Percentiles rank a stretch among this genome's conserved stretches.
These are phyloP conservation scores for Saccharomycopsis crataegensis DNA, from an alignment of 1,139 yeast genomes.

Conservation along the genomic window DNA sequence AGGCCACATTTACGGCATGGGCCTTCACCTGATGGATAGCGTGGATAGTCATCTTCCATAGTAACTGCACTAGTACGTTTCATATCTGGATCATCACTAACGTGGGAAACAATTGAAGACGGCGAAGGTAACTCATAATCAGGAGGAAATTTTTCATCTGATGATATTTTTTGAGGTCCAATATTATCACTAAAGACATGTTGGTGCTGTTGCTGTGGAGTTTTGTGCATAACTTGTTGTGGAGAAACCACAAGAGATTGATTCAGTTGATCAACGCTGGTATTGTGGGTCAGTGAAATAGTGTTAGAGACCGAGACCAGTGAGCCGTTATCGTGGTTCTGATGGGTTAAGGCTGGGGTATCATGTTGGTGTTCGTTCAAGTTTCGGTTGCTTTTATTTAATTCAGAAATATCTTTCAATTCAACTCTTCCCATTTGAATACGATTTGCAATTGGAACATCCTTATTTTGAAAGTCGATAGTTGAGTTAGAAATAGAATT, in stretches of 20 bases:
- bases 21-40: conserved; percentile 56
- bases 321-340: neutral
- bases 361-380: neutral
- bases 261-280: neutral
- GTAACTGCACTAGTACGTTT: neutral
- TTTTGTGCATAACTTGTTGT: neutral
- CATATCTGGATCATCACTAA: neutral
- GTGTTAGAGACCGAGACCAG: neutral
- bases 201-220: neutral
- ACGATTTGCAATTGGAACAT: conserved; percentile 14
- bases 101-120: conserved; percentile 1
- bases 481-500: neutral
- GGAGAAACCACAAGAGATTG: neutral
- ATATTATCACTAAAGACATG: neutral
- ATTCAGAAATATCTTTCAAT: conserved; percentile 14
- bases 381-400: conserved; percentile 4
- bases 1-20: conserved; percentile 63
- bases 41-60: conserved; percentile 19
- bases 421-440: conserved; percentile 18
- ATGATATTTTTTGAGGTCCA: neutral
- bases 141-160: neutral
- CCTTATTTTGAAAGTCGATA: neutral
- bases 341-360: neutral
- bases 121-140: conserved; percentile 15
- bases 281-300: neutral